Evolutionary conservation across 176 grass and related monocot genomes (phyloP), one percentile per base, ranked within the genome.

Genomic region (Sorghum bicolor): DNA sequence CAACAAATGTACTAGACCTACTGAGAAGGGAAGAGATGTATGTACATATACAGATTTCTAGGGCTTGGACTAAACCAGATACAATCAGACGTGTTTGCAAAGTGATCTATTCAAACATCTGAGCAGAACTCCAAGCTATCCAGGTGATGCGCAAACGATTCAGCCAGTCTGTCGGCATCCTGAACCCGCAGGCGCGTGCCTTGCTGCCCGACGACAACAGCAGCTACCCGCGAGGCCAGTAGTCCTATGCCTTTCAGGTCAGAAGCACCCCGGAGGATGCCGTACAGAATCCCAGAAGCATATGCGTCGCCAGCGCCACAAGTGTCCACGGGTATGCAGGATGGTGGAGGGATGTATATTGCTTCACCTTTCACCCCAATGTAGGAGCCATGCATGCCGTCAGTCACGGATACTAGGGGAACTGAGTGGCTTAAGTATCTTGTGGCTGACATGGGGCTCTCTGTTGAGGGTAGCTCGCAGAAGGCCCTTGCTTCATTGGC

Each of bases 261-360:
- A 0, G 93, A 94, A 5, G 83, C 88, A 0, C 93, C 96, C 53
- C 93, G 87, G 36, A 99, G 84, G 88, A 99, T 78, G 64, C 96
- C 89, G 10, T 96, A 96, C 47, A 99, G 81, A 28, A 96, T 92
- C 47, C 96, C 93, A 64, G 96, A 92, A n/a, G 96, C 80, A 1
- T 99, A 99, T 22, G 93, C 89, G 48, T 99, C 96, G 43, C 96
- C 96, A 40, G 96, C 93, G 0, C 96, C 96, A 58, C 96, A 99
- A 5, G 93, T 96, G 72, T 99, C 96, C 1, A 90, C 52, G 5
- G 96, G 93, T 41, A 90, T 72, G 53, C 93, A 96, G 0, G 91
- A 83, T 38, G 89, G 74, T 30, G 96, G 89, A 57, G 96, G 93
- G 25, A 99, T 89, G 85, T 93, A 94, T 82, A 99, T 93, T 55